Percentiles rank a stretch among this genome's conserved stretches.
These are phyloP conservation scores for Sequoia sempervirens DNA, from an alignment of 75 land plant species.

Conservation along the genomic window DNA sequence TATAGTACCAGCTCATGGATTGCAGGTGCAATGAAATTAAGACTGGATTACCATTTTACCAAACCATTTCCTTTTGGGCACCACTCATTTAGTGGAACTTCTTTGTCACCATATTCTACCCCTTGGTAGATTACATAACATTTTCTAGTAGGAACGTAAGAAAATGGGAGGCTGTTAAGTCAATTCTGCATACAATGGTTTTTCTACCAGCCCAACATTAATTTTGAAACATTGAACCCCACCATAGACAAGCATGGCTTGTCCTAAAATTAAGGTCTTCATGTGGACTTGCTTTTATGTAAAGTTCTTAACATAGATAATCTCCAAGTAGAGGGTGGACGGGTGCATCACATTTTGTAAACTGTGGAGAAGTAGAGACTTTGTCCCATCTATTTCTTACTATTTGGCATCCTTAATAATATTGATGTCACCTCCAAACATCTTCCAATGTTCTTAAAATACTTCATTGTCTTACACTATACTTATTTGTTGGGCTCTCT, in stretches of 20 bases:
- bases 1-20: neutral
- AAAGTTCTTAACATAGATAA: too few species aligned
- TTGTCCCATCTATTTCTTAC: neutral
- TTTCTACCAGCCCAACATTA: neutral
- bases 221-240: neutral
- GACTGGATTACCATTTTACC: neutral
- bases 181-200: neutral
- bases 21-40: neutral
- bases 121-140: neutral
- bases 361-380: neutral
- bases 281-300: neutral
- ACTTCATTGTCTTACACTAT: neutral
- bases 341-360: too few species aligned
- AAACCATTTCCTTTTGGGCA: neutral
- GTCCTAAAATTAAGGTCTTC: neutral
- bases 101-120: neutral
- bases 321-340: neutral
- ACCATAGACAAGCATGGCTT: neutral
- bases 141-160: neutral
- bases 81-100: neutral
- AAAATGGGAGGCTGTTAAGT: neutral
- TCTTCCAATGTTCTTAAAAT: neutral
- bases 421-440: neutral
- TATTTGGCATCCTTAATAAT: neutral
- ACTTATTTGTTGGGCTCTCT: neutral